These are phyloP conservation scores for Quercus engelmannii DNA, from an alignment of 306 rosid genomes.

Conservation along the genomic window DNA sequence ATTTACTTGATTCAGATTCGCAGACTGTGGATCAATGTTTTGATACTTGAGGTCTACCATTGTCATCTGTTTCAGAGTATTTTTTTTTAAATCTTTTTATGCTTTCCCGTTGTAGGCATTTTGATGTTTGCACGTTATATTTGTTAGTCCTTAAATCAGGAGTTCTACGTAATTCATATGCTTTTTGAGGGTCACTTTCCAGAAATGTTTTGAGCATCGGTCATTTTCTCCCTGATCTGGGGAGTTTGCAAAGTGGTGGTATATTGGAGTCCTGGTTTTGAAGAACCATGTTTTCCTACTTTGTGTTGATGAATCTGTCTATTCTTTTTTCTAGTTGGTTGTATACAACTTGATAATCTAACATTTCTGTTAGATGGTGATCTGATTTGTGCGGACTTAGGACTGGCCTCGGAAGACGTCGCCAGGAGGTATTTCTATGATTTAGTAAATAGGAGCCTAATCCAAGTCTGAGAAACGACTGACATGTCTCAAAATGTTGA, in stretches of 20 bases:
- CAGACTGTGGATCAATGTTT: constrained; percentile 50
- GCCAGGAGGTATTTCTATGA: no score
- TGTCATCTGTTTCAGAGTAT: constrained; percentile 21
- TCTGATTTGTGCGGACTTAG: no score
- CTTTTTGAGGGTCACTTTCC: constrained; percentile 1
- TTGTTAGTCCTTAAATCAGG: constrained; percentile 21
- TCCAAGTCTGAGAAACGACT: no score
- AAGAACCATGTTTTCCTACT: no score
- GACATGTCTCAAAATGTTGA: no score
- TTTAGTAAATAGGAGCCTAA: no score
- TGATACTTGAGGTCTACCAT: constrained; percentile 23
- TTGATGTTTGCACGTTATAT: constrained; percentile 26
- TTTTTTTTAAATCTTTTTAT: neutral
- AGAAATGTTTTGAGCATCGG: constrained; percentile 3
- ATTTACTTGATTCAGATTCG: constrained; percentile 31
- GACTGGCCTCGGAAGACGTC: no score
- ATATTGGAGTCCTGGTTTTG: no score
- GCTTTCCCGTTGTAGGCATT: constrained; percentile 32
- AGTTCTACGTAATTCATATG: neutral
- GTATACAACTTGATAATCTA: no score
- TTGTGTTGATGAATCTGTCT: no score
- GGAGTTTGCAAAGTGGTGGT: neutral
- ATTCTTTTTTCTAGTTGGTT: no score
- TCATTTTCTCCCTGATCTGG: neutral
- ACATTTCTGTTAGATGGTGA: no score